A percentile compares a stretch with the other conserved stretches of the same genome.
Conservation (phyloP, 2,329 filamentous ascomycete species). For the Xylariaceae sp. region DNA sequence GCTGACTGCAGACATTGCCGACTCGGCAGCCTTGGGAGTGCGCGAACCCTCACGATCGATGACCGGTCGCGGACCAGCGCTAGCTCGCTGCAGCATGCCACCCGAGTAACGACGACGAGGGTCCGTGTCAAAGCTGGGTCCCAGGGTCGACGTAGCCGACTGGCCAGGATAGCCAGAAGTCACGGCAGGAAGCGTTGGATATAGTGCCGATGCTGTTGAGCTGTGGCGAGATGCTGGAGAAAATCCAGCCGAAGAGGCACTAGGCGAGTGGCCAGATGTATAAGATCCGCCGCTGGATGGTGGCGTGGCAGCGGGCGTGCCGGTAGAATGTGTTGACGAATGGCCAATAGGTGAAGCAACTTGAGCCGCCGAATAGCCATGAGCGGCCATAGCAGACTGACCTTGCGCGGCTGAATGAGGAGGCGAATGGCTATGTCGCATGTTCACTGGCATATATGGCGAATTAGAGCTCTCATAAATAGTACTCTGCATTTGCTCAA, state of each 20-base stretch:
- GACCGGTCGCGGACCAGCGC: conserved; percentile 50
- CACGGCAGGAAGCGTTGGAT: conserved; percentile 76
- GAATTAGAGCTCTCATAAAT: conserved; percentile 91
- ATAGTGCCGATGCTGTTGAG: conserved; percentile 68
- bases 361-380: conserved; percentile 57
- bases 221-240: conserved; percentile 70
- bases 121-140: conserved; percentile 68
- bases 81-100: conserved; percentile 69
- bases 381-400: conserved; percentile 45
- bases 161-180: conserved; percentile 73
- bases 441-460: conserved; percentile 65
- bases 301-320: conserved; percentile 79
- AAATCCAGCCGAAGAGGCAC: conserved; percentile 72
- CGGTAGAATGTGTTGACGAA: conserved; percentile 61
- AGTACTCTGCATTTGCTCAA: conserved; percentile 94
- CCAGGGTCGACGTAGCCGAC: conserved; percentile 73
- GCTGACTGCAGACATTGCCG: conserved; percentile 52
- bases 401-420: conserved; percentile 45
- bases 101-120: conserved; percentile 71
- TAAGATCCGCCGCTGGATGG: conserved; percentile 79
- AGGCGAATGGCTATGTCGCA: conserved; percentile 63
- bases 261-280: conserved; percentile 77
- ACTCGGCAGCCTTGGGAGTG: conserved; percentile 53
- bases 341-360: conserved; percentile 68
- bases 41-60: conserved; percentile 47